Conservation (phyloP, 2,329 filamentous ascomycete genomes). For the Verticillium zaregamsianum region DNA sequence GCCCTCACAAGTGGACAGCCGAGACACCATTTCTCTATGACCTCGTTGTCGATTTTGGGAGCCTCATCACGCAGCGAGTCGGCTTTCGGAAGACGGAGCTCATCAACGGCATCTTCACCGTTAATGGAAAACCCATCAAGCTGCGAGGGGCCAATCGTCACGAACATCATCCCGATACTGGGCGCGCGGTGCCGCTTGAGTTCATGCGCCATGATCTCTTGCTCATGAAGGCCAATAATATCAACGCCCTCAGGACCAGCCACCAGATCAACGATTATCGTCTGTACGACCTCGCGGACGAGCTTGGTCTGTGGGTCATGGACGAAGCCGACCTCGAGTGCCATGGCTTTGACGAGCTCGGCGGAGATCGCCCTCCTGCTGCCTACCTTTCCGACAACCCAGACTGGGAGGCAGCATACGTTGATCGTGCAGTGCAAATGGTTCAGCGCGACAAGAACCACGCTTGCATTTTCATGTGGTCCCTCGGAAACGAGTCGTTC, state of each 20-base stretch:
- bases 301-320: conserved; percentile 61
- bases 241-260: conserved; percentile 65
- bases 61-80: conserved; percentile 39
- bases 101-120: conserved; percentile 53
- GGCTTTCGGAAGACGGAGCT: conserved; percentile 63
- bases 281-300: conserved; percentile 58
- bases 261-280: conserved; percentile 61
- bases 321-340: conserved; percentile 53
- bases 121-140: conserved; percentile 63
- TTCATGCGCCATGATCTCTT: conserved; percentile 57
- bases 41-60: conserved; percentile 28
- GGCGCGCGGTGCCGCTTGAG: conserved; percentile 56
- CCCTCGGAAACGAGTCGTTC: conserved; percentile 67
- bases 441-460: conserved; percentile 58
- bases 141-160: conserved; percentile 69
- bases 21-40: conserved; percentile 62
- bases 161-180: conserved; percentile 61
- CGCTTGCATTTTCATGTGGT: conserved; percentile 66
- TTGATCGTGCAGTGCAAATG: conserved; percentile 62
- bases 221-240: conserved; percentile 64
- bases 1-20: conserved; percentile 61
- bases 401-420: conserved; percentile 58
- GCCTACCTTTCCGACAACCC: conserved; percentile 56
- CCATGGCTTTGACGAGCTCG: conserved; percentile 42
- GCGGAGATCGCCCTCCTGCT: conserved; percentile 19